phyloP scores from a whole-genome alignment of 768 basidiomycete species.

The Gymnopilus junonius region DNA sequence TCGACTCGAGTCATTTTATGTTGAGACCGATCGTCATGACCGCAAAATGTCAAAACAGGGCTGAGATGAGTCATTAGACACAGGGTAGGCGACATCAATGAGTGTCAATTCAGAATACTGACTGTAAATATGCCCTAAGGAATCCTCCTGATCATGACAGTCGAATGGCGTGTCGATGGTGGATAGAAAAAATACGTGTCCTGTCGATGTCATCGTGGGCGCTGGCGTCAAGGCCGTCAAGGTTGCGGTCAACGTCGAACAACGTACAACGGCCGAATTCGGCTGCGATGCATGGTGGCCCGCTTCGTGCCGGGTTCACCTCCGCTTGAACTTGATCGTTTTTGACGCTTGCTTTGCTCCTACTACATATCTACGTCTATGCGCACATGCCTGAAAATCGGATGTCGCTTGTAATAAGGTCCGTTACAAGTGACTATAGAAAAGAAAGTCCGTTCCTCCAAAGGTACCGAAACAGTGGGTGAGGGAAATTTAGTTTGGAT shows the following conservation, averaged over 20 bases:
- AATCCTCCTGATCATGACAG: too few species aligned
- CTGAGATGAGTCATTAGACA: neutral
- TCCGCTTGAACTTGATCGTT: too few species aligned
- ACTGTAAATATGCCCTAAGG: neutral
- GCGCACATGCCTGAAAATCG: too few species aligned
- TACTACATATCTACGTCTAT: too few species aligned
- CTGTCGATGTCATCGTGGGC: neutral
- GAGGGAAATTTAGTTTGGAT: too few species aligned
- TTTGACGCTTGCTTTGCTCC: too few species aligned
- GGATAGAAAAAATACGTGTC: neutral
- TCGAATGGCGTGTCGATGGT: neutral
- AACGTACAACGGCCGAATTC: neutral
- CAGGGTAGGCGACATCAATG: neutral
- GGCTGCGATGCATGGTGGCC: too few species aligned
- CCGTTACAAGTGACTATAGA: too few species aligned
- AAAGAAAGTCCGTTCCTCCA: too few species aligned
- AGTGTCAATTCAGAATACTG: neutral
- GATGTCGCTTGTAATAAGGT: too few species aligned
- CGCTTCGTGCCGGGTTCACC: too few species aligned
- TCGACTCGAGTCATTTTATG: neutral
- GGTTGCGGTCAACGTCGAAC: neutral
- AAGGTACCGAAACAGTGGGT: too few species aligned
- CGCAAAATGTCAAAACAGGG: neutral
- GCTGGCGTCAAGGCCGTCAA: neutral
- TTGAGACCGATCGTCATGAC: neutral